Percentiles rank a stretch among this genome's conserved stretches.
Evolutionary conservation across 345 rosid species (phyloP).

Genomic region (Dipteronia sinensis): DNA sequence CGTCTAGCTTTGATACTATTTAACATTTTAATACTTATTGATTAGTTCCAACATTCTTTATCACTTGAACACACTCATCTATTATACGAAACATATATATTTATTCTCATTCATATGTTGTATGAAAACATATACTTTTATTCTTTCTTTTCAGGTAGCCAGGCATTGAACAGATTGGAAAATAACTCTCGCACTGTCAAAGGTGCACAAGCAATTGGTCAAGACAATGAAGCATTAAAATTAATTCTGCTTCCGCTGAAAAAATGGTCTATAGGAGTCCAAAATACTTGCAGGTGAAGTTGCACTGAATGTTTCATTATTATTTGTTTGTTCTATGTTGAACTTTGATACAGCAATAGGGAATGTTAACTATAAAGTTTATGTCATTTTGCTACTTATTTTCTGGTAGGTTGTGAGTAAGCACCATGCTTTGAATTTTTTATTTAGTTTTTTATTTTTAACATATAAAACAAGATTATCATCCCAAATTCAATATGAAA

Average conservation of each 20-base stretch:
- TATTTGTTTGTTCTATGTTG: not conserved
- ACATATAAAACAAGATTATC: not conserved
- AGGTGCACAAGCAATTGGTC: conserved; percentile 81
- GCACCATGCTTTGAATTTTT: not conserved
- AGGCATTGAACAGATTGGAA: conserved; percentile 70
- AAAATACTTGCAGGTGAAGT: conserved; percentile 56
- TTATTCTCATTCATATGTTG: conserved; percentile 1
- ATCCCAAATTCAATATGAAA: not conserved
- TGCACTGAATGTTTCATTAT: not conserved
- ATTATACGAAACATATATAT: conserved; percentile 7
- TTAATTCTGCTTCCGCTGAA: conserved; percentile 66
- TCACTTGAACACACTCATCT: not conserved
- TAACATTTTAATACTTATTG: not conserved
- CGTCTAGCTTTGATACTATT: not conserved
- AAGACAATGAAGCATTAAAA: conserved; percentile 70
- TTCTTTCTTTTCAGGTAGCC: conserved; percentile 52
- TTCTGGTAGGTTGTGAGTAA: not conserved
- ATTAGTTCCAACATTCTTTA: not conserved
- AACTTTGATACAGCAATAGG: not conserved
- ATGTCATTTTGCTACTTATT: not conserved
- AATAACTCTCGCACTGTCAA: conserved; percentile 78
- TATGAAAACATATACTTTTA: conserved; percentile 3
- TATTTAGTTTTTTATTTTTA: not conserved
- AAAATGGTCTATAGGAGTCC: conserved; percentile 69
- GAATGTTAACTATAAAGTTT: not conserved